Evolutionary conservation across 805 yeast genomes (phyloP).

Genomic region (Hyphopichia homilentoma): DNA sequence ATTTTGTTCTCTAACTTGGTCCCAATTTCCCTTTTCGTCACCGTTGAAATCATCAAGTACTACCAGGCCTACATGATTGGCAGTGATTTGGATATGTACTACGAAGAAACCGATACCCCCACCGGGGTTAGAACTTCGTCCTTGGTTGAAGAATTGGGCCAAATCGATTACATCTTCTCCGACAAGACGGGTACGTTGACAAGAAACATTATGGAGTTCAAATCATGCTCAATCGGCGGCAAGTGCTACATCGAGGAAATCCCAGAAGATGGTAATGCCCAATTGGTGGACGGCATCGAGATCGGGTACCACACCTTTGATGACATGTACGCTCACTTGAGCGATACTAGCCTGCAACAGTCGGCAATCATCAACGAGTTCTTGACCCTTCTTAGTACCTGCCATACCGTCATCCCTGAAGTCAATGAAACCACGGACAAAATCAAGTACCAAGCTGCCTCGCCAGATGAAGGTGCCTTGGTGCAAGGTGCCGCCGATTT

Average conservation of each 20-base stretch:
- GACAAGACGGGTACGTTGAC: constrained; percentile 98
- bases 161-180: constrained; percentile 91
- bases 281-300: constrained; percentile 72
- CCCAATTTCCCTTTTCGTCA: constrained; percentile 95
- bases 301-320: constrained; percentile 73
- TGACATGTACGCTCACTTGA: constrained; percentile 48
- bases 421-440: constrained; percentile 50
- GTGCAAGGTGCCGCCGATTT: constrained; percentile 93
- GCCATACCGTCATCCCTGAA: constrained; percentile 98
- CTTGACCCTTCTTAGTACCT: constrained; percentile 78
- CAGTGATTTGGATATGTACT: constrained; percentile 91
- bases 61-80: constrained; percentile 93
- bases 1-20: constrained; percentile 92
- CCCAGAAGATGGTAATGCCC: constrained; percentile 84
- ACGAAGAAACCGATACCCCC: constrained; percentile 85
- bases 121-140: constrained; percentile 94
- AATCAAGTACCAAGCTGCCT: constrained; percentile 95
- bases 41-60: constrained; percentile 92
- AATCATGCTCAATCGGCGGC: constrained; percentile 90
- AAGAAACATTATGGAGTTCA: constrained; percentile 94
- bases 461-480: constrained; percentile 98
- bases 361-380: constrained; percentile 64
- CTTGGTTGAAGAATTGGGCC: constrained; percentile 95
- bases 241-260: constrained; percentile 80
- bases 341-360: constrained; percentile 40